These are phyloP conservation scores for Globisporangium radiosum DNA, from an alignment of 352 stramenopile species.

Conservation along the genomic window DNA sequence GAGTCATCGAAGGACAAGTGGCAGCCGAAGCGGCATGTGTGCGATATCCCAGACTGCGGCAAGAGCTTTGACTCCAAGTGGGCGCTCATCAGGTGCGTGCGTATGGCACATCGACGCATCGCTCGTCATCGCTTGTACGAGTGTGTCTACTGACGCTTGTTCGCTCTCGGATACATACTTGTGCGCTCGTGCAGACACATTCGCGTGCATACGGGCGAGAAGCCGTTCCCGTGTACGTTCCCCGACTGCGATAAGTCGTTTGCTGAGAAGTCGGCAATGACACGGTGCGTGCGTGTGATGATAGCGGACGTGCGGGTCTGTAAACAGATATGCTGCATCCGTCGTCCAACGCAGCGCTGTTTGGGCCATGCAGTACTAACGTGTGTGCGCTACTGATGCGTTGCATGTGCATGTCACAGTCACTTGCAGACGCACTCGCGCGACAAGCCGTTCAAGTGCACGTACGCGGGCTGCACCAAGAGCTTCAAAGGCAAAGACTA, in stretches of 20 bases:
- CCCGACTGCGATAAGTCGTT: slow-evolving; percentile 85
- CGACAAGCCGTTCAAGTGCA: slow-evolving; percentile 84
- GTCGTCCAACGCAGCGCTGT: too few relatives aligned
- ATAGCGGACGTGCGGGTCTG: too few relatives aligned
- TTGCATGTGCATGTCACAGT: slow-evolving; percentile 12
- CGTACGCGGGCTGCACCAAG: slow-evolving; percentile 79
- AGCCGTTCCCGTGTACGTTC: slow-evolving; percentile 80
- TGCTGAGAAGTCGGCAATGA: slow-evolving; percentile 85
- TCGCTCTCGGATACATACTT: too few relatives aligned
- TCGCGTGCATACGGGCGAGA: slow-evolving; percentile 83
- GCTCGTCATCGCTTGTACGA: background rate
- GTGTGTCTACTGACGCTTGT: background rate
- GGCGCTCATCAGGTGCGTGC: slow-evolving; percentile 62
- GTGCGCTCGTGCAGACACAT: slow-evolving; percentile 45
- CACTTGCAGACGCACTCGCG: slow-evolving; percentile 81
- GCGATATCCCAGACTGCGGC: slow-evolving; percentile 52
- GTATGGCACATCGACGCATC: background rate
- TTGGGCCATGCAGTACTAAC: too few relatives aligned
- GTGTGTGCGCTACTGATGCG: too few relatives aligned
- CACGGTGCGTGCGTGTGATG: slow-evolving; percentile 26
- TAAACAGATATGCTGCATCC: too few relatives aligned
- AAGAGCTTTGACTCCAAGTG: slow-evolving; percentile 86
- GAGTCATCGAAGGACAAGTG: slow-evolving; percentile 52
- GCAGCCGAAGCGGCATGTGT: slow-evolving; percentile 66
- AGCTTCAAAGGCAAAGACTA: slow-evolving; percentile 87